Evolutionary conservation across 768 basidiomycete genomes (phyloP).

Genomic region (Coprinopsis strossmayeri): DNA sequence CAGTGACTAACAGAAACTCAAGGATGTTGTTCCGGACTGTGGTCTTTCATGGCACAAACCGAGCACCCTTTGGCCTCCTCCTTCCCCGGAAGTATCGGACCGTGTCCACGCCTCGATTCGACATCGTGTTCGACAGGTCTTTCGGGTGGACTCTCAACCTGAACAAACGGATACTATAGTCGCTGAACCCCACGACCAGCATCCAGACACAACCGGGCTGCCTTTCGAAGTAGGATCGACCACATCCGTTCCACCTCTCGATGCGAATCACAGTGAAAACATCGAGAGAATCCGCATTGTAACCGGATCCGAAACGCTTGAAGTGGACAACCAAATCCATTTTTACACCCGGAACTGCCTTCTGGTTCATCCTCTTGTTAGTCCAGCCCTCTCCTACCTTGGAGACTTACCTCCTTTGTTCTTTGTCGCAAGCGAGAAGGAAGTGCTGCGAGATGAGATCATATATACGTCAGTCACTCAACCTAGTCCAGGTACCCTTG

Average conservation of each 20-base stretch:
- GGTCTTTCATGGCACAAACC: slow-evolving; percentile 78
- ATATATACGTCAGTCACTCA: slow-evolving; percentile 62
- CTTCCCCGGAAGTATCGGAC: slow-evolving; percentile 52
- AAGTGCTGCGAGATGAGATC: slow-evolving; percentile 89
- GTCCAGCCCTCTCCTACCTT: slow-evolving; percentile 73
- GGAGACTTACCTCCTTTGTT: slow-evolving; percentile 88
- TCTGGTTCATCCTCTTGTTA: slow-evolving; percentile 75
- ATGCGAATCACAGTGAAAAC: slow-evolving; percentile 14
- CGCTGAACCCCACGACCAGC: slow-evolving; percentile 8
- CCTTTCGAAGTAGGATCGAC: slow-evolving; percentile 46
- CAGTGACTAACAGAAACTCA: background rate
- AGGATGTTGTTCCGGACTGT: slow-evolving; percentile 79
- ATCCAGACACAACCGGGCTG: slow-evolving; percentile 10
- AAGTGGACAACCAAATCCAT: slow-evolving; percentile 70
- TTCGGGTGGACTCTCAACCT: slow-evolving; percentile 27
- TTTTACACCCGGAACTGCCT: slow-evolving; percentile 79
- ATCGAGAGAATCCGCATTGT: slow-evolving; percentile 40
- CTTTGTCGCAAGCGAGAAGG: slow-evolving; percentile 82
- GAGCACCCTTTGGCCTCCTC: slow-evolving; percentile 74
- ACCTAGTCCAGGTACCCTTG: background rate
- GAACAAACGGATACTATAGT: slow-evolving; percentile 17
- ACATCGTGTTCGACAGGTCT: slow-evolving; percentile 50
- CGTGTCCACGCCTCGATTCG: slow-evolving; percentile 54
- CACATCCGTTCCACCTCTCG: slow-evolving; percentile 35
- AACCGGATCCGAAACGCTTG: slow-evolving; percentile 38